Percentiles rank a stretch among this genome's conserved stretches.
Evolutionary conservation across 257 asterid species (phyloP).

Genomic region (Plantago elongata): DNA sequence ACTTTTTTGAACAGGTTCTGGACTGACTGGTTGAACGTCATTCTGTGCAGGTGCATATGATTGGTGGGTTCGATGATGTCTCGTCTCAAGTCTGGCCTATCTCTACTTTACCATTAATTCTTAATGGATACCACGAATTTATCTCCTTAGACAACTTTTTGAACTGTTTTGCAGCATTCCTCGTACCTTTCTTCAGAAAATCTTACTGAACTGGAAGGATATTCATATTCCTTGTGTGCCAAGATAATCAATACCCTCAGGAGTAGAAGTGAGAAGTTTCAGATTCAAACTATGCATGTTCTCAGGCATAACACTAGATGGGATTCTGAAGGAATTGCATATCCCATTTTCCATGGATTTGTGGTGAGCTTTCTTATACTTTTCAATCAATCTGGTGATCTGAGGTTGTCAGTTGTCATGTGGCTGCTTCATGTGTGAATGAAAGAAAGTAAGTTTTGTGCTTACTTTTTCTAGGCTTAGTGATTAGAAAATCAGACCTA

Average conservation of each 20-base stretch:
- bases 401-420: too few relatives aligned
- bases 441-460: too few relatives aligned
- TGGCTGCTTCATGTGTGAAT: too few relatives aligned
- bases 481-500: too few relatives aligned
- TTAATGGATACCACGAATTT: conserved; percentile 16
- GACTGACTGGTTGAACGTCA: conserved; percentile 19
- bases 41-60: conserved; percentile 76
- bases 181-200: conserved; percentile 21
- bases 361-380: conserved; percentile 42
- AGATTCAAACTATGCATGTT: conserved; percentile 72
- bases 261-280: conserved; percentile 53
- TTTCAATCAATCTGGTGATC: background rate
- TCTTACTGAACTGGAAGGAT: conserved; percentile 36
- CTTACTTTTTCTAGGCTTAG: too few relatives aligned
- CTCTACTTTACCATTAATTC: conserved; percentile 22
- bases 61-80: conserved; percentile 80
- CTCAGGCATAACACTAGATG: conserved; percentile 69
- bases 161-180: conserved; percentile 43
- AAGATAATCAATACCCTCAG: conserved; percentile 63
- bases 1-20: conserved; percentile 9
- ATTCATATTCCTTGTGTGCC: conserved; percentile 74
- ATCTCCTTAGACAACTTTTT: conserved; percentile 18
- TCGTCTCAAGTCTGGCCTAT: conserved; percentile 50
- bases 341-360: conserved; percentile 82
- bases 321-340: conserved; percentile 62